These are phyloP conservation scores for Austroboletus novae-zelandiae DNA, from an alignment of 1,284 basidiomycete species.

Conservation along the genomic window DNA sequence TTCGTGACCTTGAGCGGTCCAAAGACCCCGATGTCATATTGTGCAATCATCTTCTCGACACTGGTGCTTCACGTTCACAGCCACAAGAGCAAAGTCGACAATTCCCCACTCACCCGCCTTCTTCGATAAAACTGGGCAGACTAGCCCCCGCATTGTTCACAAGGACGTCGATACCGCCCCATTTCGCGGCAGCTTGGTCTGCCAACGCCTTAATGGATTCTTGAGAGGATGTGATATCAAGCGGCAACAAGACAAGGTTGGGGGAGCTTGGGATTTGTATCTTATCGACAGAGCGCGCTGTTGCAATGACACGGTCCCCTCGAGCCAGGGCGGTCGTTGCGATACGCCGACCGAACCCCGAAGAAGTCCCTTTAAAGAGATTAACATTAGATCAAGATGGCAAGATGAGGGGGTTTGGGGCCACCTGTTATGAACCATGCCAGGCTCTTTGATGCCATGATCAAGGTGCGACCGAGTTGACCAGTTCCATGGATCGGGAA, in stretches of 20 bases:
- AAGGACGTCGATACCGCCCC: slow-evolving; percentile 49
- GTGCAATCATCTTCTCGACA: slow-evolving; percentile 35
- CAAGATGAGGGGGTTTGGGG: not conserved
- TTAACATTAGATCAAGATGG: not conserved
- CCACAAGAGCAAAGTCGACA: not conserved
- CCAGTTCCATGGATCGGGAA: too few relatives aligned
- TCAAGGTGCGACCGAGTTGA: slow-evolving; percentile 15
- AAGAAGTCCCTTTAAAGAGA: slow-evolving; percentile 44
- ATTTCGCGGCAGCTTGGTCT: slow-evolving; percentile 37
- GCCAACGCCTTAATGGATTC: slow-evolving; percentile 37
- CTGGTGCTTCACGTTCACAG: slow-evolving; percentile 12
- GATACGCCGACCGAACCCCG: slow-evolving; percentile 57
- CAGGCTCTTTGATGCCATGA: slow-evolving; percentile 11
- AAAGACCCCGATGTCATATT: slow-evolving; percentile 48
- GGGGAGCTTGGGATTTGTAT: slow-evolving; percentile 21
- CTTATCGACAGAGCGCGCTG: slow-evolving; percentile 31
- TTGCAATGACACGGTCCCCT: slow-evolving; percentile 56
- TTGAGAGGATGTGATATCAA: slow-evolving; percentile 44
- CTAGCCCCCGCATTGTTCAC: slow-evolving; percentile 52
- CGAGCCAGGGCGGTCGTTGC: slow-evolving; percentile 45
- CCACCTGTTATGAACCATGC: slow-evolving; percentile 13
- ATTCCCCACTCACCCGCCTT: slow-evolving; percentile 38
- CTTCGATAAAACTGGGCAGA: slow-evolving; percentile 39
- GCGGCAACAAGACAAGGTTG: slow-evolving; percentile 34
- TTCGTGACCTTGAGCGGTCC: slow-evolving; percentile 48